phyloP scores from a whole-genome alignment of 148 eudicot genomes.

The Rhododendron mucronatum region DNA sequence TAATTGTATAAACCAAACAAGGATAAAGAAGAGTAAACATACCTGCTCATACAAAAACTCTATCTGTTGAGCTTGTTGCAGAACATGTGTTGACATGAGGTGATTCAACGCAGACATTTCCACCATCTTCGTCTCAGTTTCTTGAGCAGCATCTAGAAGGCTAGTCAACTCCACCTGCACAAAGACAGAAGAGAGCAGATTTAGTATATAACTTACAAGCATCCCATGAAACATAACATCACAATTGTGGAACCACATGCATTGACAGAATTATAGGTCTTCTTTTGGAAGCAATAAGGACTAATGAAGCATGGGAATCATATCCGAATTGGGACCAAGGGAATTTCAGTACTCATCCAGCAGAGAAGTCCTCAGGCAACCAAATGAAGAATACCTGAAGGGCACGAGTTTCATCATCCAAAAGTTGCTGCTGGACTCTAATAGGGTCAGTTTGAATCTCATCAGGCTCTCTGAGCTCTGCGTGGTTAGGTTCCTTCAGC shows the following conservation, averaged over 20 bases:
- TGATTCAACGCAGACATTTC: constrained; percentile 98
- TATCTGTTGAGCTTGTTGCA: constrained; percentile 88
- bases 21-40: background rate
- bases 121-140: constrained; percentile 92
- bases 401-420: constrained; percentile 90
- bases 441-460: constrained; percentile 55
- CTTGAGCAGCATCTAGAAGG: constrained; percentile 84
- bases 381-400: constrained; percentile 62
- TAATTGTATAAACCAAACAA: background rate
- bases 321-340: background rate
- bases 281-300: background rate
- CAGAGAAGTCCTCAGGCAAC: constrained; percentile 1
- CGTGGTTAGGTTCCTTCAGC: constrained; percentile 26
- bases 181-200: background rate
- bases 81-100: constrained; percentile 93
- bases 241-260: background rate
- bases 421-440: constrained; percentile 71
- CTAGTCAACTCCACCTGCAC: constrained; percentile 69
- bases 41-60: constrained; percentile 94
- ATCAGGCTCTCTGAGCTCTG: constrained; percentile 39
- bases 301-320: background rate
- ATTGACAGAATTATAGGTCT: background rate
- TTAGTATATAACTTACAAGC: background rate
- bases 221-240: background rate
- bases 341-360: background rate